Conservation (phyloP, 495 filamentous ascomycete species). For the Neurospora sp. region DNA sequence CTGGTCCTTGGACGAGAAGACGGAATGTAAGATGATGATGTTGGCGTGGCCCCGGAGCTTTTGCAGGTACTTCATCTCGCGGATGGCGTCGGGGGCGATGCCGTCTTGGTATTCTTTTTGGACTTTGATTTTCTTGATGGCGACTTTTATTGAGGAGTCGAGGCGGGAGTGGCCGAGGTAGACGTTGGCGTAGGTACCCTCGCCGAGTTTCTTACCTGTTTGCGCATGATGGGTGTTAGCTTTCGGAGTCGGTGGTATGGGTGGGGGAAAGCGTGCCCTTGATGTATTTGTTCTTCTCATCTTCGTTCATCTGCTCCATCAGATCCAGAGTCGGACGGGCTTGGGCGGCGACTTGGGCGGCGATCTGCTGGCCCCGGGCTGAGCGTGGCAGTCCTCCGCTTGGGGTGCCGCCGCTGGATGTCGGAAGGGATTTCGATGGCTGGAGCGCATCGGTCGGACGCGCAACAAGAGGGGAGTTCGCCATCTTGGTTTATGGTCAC, state of each 20-base stretch:
- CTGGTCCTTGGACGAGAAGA: conserved; percentile 83
- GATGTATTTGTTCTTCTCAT: conserved; percentile 76
- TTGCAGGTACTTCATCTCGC: conserved; percentile 89
- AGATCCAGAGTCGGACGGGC: conserved; percentile 42
- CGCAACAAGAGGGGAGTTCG: conserved; percentile 18
- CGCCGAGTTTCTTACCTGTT: conserved; percentile 77
- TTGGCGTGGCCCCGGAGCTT: conserved; percentile 86
- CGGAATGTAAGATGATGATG: conserved; percentile 80
- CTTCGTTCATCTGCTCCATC: conserved; percentile 80
- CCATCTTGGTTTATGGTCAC: conserved; percentile 24
- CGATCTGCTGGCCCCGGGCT: conserved; percentile 8
- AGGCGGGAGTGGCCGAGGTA: conserved; percentile 68
- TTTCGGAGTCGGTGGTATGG: too few relatives aligned
- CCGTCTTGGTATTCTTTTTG: conserved; percentile 75
- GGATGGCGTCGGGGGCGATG: conserved; percentile 84
- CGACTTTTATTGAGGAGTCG: conserved; percentile 62
- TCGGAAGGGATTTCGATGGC: conserved; percentile 6
- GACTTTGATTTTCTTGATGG: conserved; percentile 98
- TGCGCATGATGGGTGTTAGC: background rate
- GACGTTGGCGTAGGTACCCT: conserved; percentile 95
- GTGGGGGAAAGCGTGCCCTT: conserved; percentile 48
- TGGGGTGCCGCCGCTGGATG: conserved; percentile 21
- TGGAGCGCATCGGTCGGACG: conserved; percentile 11
- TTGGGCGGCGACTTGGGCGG: conserved; percentile 1
- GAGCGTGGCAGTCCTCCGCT: background rate